Base-by-base conservation (phyloP, 2,329 filamentous ascomycete species). In the Mollisiaceae sp. region DNA sequence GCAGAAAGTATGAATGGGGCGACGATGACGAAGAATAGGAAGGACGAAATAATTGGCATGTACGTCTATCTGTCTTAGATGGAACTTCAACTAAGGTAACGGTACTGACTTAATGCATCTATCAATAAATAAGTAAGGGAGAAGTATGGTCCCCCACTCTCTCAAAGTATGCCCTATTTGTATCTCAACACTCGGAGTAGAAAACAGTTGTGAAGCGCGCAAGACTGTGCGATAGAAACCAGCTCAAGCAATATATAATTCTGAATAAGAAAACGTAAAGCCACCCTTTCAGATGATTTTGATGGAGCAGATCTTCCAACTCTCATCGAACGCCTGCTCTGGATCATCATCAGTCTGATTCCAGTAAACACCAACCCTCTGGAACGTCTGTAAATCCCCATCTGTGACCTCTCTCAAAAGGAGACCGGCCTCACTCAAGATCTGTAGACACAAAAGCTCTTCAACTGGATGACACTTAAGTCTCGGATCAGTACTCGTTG, bases 341-440 rank as follows among this genome's bases (percentile, higher is more conserved):
- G 50, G 32, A 24, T 14, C 9, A 15, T 54, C 50, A 35, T 54
- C 50, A 35, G 27, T 27, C 50, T 58, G 24, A 59, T 54, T 36
- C 45, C 54, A 57, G 55, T 59, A 63, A 54, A 63, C 45, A 27
- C 62, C 62, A 39, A 59, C 56, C 35, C 62, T 59, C 12, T 50
- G 43, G 43, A 63, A 63, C 41, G 43, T 55, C 27, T 54, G n/a
- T 22, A 27, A 18, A 52, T 36, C 32, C 22, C 36, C 18, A 38
- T 35, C 15, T 14, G 24, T 14, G 9, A 32, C 22, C 12, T 63
- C 22, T 27, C 56, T 12, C 47, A 63, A 24, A 24, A 63, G 36
- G 18, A 63, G 32, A 14, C 62, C 62, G 8, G 36, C 45, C 20
- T 43, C 45, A 11, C 6, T 39, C 20, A 59, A 20, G 20, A 63